Evolutionary conservation across 2,329 filamentous ascomycete species (phyloP), one percentile per base, ranked within the genome.

Genomic region (Colletotrichum abscissum): DNA sequence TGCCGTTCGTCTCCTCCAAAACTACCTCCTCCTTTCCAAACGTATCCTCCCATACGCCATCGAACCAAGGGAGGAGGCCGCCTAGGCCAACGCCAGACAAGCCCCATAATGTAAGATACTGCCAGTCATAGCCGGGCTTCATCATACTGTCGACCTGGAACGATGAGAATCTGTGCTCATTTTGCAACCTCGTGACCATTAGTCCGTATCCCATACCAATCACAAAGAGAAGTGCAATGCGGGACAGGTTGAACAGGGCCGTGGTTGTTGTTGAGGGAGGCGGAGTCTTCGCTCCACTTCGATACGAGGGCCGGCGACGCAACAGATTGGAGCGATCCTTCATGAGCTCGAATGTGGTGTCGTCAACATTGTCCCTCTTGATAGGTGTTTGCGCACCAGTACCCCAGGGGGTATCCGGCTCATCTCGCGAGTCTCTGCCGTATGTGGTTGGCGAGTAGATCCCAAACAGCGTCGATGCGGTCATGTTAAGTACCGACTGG

Each of bases 121-220:
- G 83, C 89, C 91, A 92, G 74, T 87, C 85, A 72, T 85, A 84
- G 14, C 82, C 79, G 7, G 83, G 80, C 42, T 82, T 80, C 81
- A 86, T 81, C 22, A 86, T 80, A 7, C 80, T 81, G 30, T 84
- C 83, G 59, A 93, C 85, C 67, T 90, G 88, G 42, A 94, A 88
- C 0, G 91, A 89, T 0, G 89, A 88, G 62, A 95, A 85, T 58
- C 88, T 87, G 75, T 91, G 88, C 63, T 91, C 90, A 75, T 92
- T 91, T 77, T 96, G 95, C 57, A 98, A 85, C 79, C 94, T 92
- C 24, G 93, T 92, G 52, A 98, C 92, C 54, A 98, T 87, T 1
- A 93, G 85, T 1, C 96, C 96, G 81, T 98, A 98, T 19, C 92
- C 90, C 66, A 96, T 88, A 1, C 97, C 97, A 49, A 98, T 91